Conservation (phyloP, 345 rosid genomes). For the Lepidium didymum region DNA sequence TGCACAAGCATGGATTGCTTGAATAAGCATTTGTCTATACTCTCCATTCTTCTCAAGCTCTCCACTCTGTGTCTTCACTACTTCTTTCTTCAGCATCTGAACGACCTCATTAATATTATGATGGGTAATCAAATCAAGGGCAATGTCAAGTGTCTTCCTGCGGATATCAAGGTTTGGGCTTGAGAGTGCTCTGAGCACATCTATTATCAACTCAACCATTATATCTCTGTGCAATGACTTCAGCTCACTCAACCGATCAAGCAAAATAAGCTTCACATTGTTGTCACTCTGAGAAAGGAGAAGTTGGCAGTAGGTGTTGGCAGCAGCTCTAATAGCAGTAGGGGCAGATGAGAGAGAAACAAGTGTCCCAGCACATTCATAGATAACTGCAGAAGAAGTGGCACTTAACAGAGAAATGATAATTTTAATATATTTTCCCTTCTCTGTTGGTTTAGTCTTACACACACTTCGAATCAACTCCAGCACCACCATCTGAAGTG, state of each 20-base stretch:
- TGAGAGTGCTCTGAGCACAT: conserved; percentile 87
- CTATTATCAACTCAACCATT: conserved; percentile 84
- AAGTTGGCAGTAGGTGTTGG: conserved; percentile 78
- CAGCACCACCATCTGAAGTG: conserved; percentile 70
- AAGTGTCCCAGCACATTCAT: conserved; percentile 72
- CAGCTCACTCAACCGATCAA: conserved; percentile 72
- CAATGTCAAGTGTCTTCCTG: conserved; percentile 75
- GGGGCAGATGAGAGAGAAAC: conserved; percentile 91
- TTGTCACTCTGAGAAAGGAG: conserved; percentile 83
- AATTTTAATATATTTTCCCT: conserved; percentile 68
- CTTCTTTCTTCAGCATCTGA: conserved; percentile 77
- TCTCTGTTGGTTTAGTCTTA: conserved; percentile 53
- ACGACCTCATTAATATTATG: conserved; percentile 77
- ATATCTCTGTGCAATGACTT: conserved; percentile 65
- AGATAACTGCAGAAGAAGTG: conserved; percentile 63
- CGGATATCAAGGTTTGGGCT: conserved; percentile 84
- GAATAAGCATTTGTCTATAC: conserved; percentile 89
- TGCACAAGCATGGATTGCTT: conserved; percentile 87
- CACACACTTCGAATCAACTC: conserved; percentile 73
- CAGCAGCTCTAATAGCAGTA: conserved; percentile 78
- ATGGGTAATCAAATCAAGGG: conserved; percentile 75
- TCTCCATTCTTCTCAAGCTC: conserved; percentile 91
- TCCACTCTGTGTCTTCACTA: conserved; percentile 80
- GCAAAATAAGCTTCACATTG: conserved; percentile 84
- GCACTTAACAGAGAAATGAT: conserved; percentile 69